phyloP scores from a whole-genome alignment of 208 protist species.

The Trypanosoma theileri region DNA sequence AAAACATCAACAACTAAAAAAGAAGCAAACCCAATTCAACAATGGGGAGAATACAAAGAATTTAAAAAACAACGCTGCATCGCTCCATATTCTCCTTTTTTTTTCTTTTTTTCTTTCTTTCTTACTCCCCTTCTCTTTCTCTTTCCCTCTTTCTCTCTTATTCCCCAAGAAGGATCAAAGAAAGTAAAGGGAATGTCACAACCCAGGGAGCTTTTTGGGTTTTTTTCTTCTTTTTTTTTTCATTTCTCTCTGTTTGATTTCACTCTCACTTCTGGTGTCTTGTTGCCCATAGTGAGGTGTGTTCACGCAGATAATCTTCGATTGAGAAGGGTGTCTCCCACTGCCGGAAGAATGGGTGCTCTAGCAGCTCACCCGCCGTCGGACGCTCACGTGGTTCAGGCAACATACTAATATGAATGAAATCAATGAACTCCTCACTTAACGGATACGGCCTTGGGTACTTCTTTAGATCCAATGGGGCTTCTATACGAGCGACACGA shows the following conservation, averaged over 20 bases:
- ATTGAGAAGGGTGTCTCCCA: conserved; percentile 72
- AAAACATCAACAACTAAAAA: no score
- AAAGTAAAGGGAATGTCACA: no score
- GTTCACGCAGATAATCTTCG: conserved; percentile 53
- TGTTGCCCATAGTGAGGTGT: no score
- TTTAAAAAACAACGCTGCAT: no score
- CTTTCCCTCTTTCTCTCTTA: background rate
- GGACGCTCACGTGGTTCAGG: conserved; percentile 58
- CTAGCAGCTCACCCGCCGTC: conserved; percentile 78
- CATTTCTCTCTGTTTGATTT: background rate
- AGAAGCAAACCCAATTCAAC: no score
- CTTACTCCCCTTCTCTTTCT: background rate
- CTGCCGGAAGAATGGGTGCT: conserved; percentile 89
- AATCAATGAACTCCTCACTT: conserved; percentile 64
- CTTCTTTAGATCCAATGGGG: conserved; percentile 40
- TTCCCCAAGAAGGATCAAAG: no score
- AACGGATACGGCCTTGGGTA: conserved; percentile 44
- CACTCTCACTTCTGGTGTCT: background rate
- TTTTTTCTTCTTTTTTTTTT: background rate
- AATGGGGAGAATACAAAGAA: no score
- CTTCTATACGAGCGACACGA: conserved; percentile 40
- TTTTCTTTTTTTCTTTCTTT: background rate
- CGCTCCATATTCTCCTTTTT: background rate
- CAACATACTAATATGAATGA: conserved; percentile 64
- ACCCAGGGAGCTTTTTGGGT: no score